Evolutionary conservation across 805 yeast genomes (phyloP).

Genomic region (Maudiozyma barnettii): DNA sequence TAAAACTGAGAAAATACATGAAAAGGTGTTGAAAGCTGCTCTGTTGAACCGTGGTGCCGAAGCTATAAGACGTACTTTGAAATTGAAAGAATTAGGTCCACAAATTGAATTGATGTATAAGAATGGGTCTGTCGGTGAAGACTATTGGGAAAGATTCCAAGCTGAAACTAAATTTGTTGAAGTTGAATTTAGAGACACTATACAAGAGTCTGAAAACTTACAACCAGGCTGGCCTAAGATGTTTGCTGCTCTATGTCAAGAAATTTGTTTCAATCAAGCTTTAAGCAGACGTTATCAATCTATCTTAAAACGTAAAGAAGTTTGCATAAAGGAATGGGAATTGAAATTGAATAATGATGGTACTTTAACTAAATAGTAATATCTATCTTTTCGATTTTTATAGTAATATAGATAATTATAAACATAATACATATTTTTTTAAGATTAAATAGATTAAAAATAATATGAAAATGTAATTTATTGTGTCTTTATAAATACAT

Average conservation of each 20-base stretch:
- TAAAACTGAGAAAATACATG: constrained; percentile 41
- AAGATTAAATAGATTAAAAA: too few relatives aligned
- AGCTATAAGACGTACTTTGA: constrained; percentile 72
- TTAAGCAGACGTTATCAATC: constrained; percentile 58
- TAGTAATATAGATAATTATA: too few relatives aligned
- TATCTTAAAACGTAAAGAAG: constrained; percentile 32
- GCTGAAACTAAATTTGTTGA: constrained; percentile 73
- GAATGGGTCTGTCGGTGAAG: constrained; percentile 87
- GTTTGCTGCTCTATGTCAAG: constrained; percentile 73
- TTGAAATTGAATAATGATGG: constrained; percentile 25
- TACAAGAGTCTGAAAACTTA: constrained; percentile 59
- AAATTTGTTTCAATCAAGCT: constrained; percentile 87
- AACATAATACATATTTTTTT: too few relatives aligned
- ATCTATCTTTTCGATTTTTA: background rate
- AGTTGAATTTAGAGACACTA: constrained; percentile 67
- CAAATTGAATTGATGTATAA: constrained; percentile 66
- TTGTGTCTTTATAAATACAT: too few relatives aligned
- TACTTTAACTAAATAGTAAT: constrained; percentile 14
- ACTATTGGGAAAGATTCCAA: constrained; percentile 67
- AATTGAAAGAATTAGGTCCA: constrained; percentile 69
- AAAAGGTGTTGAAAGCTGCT: constrained; percentile 65
- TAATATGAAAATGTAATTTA: too few relatives aligned
- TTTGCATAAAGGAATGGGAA: constrained; percentile 24
- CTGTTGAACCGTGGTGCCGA: constrained; percentile 71
- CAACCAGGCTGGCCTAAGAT: constrained; percentile 75